Base-by-base conservation (phyloP, 2,329 filamentous ascomycete genomes). In the Rugonectria rugulosa region DNA sequence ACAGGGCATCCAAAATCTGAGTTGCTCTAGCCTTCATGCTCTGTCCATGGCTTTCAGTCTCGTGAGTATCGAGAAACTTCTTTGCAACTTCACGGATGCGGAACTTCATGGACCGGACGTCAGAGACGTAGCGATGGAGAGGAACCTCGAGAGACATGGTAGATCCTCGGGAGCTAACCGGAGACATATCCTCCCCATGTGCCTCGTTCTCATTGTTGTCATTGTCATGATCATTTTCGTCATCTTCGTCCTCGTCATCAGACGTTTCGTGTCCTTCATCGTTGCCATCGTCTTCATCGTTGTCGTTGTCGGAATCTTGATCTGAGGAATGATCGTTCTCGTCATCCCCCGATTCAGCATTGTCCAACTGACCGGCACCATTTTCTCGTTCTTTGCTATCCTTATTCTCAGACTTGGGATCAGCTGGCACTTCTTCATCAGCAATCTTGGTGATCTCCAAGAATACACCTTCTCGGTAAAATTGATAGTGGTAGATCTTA, bases 381-480 rank as follows among this genome's bases (percentile, higher is more conserved):
- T 52, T 59, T 19, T 65, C 63, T 10, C 46, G 60, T 10, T 65
- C 61, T 7, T 60, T 54, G 6, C 59, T 57, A 3, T 62, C 60
- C 7, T 27, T 46, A 12, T 58, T 57, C 23, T 62, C 60, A 10
- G 53, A 37, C 21, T 59, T 59, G 7, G 56, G 34, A 14, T 68
- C 63, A 5, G 44, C 52, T 46, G 66, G 43, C 8, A 72, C 65
- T 46, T 82, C 77, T 45, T 79, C 73, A 46, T 75, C 81, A 1
- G 92, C 88, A 26, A 99, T 79, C 69, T 92, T 94, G 24, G 87
- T 83, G 46, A 99, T 96, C 72, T 99, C 94, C 2, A 89, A 83
- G 64, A 98, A 93, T 37, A 99, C 95, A 29, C 95, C 95, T 75
- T 99, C 96, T 1, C 95, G 90, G 70, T 99, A 96, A 65, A 99